Base-by-base conservation (phyloP, 768 basidiomycete genomes). In the Tulasnella sp. region DNA sequence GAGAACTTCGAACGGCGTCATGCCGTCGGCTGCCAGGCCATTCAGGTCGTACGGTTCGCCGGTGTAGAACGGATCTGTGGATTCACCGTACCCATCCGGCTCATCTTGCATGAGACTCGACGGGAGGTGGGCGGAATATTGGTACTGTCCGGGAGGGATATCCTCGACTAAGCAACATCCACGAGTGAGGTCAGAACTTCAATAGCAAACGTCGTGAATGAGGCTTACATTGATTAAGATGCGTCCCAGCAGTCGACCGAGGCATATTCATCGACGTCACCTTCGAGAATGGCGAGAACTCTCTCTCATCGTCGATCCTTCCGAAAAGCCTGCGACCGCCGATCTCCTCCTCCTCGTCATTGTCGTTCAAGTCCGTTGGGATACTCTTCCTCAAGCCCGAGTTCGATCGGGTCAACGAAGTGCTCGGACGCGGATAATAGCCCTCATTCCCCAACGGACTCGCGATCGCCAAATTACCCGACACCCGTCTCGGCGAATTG, bases 1-100 rank as follows among this genome's bases (percentile, higher is more conserved):
- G 22, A 99, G 89, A 52, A 98, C 94, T 77, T 99, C 97, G 77
- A 99, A 90, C 0, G 97, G 97, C 0, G 96, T 96, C 94, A 99
- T 96, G 59, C 94, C 94, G 78, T 92, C 91, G 0, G 90, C 91
- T 37, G 16, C 69, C 26, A 47, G 47, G 9, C 69, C 69, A 22
- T 6, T 52, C 22, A 29, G 69, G 42, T 70, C 69, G 11, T 52
- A 29, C 5, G 67, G 19, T 16, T 32, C 67, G 1, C 41, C 40
- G 16, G 5, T n/a, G 29, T 70, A 70, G 29, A 70, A 70, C 34
- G 75, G 69, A 73, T 75, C 52, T 62, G 68, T 74, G 9, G 70
- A 75, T 8, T 3, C 70, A 69, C 73, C 63, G 72, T 62, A 70
- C 52, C 32, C 19, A 26, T 66, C 72, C 68, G 39, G 65, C 16